Base-by-base conservation (phyloP, 495 filamentous ascomycete species). In the Parmelia sp. region DNA sequence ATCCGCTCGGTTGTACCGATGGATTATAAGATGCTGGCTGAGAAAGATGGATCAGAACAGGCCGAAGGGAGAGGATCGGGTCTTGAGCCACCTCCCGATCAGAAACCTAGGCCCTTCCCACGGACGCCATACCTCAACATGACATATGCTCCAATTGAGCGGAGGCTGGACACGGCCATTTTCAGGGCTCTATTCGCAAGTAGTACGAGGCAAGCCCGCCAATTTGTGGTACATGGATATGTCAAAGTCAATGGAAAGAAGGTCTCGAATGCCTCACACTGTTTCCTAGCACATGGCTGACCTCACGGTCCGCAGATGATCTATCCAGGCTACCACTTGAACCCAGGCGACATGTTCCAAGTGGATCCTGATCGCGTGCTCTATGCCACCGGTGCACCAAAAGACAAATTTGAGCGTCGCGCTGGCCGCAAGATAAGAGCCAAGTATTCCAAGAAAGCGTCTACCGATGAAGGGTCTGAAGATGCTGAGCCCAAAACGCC, bases 271-370 rank as follows among this genome's bases (percentile, higher is more conserved):
- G 31, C 21, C 21, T 59, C 40, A 31, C 33, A 27, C 29, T 19
- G 31, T 31, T 39, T 25, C 3, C 47, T 27, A 33, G 11, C 25
- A 29, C 12, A 39, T 33, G 33, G 40, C 39, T 65, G 12, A 62
- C 45, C 25, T 31, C n/a, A 40, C 17, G 10, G 7, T n/a, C 17
- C 17, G 29, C 27, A 97, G 94, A 96, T 97, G 90, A 82, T 80
- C 56, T 87, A 96, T 72, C 92, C 94, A 1, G 87, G 90, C 66
- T 98, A 97, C 77, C 88, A 92, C 71, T 87, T 98, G 35, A 98
- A 98, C 75, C 94, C 94, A 14, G 94, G 94, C 57, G 94, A 98
- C 72, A 88, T 98, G 81, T 98, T 97, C 82, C 90, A 93, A 71
- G 95, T 98, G 71, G 89, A 96, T 11, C 82, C 87, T 49, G 90